A percentile compares a stretch with the other conserved stretches of the same genome.
phyloP scores from a whole-genome alignment of 2,329 filamentous ascomycete species.

The Arthrobotrys conoides region DNA sequence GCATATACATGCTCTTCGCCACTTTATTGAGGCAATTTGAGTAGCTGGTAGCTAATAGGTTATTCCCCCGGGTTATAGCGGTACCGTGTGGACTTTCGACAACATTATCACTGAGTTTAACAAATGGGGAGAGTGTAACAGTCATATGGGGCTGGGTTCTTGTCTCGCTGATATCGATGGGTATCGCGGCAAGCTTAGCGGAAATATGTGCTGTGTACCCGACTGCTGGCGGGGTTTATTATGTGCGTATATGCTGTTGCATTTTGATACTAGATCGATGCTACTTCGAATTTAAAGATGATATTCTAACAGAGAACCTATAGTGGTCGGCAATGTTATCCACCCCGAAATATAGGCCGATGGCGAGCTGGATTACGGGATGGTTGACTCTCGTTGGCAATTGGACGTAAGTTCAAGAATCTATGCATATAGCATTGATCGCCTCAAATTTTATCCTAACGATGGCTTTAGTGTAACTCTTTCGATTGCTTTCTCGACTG shows the following conservation, averaged over 20 bases:
- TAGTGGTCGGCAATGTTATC: slow-evolving; percentile 76
- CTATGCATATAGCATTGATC: slow-evolving; percentile 60
- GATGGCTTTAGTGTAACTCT: slow-evolving; percentile 67
- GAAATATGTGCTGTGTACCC: slow-evolving; percentile 80
- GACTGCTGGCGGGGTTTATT: slow-evolving; percentile 79
- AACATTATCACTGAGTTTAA: slow-evolving; percentile 78
- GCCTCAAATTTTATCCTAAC: not conserved
- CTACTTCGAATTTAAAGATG: not conserved
- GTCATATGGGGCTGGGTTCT: slow-evolving; percentile 80
- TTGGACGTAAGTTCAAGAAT: slow-evolving; percentile 73
- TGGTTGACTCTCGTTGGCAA: slow-evolving; percentile 81
- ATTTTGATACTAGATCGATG: too few relatives aligned
- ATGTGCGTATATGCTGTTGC: slow-evolving; percentile 65
- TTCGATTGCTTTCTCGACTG: slow-evolving; percentile 80
- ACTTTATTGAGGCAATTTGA: not conserved
- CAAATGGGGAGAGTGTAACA: slow-evolving; percentile 78
- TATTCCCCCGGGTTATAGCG: slow-evolving; percentile 64
- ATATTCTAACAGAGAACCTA: not conserved
- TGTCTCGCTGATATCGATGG: slow-evolving; percentile 75
- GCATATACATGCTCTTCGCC: not conserved
- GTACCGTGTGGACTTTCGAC: slow-evolving; percentile 78
- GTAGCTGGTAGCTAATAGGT: slow-evolving; percentile 5
- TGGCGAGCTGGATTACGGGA: slow-evolving; percentile 78
- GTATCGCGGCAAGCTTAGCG: slow-evolving; percentile 77
- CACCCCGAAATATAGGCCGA: slow-evolving; percentile 76